Base-by-base conservation (phyloP, 768 basidiomycete species). In the Suillus plorans region DNA sequence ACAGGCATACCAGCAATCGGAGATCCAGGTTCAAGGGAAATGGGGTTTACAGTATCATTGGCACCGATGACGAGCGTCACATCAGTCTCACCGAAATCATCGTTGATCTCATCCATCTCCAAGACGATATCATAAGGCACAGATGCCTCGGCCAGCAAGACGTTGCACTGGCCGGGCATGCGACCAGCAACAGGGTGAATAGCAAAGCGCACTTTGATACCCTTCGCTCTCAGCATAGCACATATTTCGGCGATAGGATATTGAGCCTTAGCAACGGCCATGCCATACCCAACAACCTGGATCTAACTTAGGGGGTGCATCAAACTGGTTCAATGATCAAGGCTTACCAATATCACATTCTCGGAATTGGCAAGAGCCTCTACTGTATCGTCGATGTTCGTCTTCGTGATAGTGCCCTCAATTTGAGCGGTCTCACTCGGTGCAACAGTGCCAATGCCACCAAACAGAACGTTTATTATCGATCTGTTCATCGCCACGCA, bases 81-180 rank as follows among this genome's bases (percentile, higher is more conserved):
- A 72, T 95, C 94, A 0, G 94, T 95, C 42, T 92, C 91, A 61
- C 82, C 80, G 76, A 95, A 95, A 73, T 95, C 94, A 47, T 95
- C 92, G 72, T 95, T 95, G 79, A 95, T 95, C 77, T 95, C 94
- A 66, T 95, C 94, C 94, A 95, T 94, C 78, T 95, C 94, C 64
- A 91, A 80, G 47, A 95, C 92, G 68, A 95, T 93, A 71, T 95
- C 93, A 70, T 95, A 95, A 3, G 94, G 94, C 16, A 95, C 93
- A 6, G 91, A 90, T 3, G 94, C 94, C 73, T 95, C 94, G 5
- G 94, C 94, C 6, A 95, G 80, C 55, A 95, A 83, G n/a, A 95
- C 92, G 70, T 95, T 95, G 74, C 92, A 94, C 78, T 95, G 91
- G 50, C 94, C 94, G 14, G 94, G 94, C 94, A 95, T 95, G 55